Evolutionary conservation across 805 yeast species (phyloP).

Genomic region (Debaryomyces hansenii): DNA sequence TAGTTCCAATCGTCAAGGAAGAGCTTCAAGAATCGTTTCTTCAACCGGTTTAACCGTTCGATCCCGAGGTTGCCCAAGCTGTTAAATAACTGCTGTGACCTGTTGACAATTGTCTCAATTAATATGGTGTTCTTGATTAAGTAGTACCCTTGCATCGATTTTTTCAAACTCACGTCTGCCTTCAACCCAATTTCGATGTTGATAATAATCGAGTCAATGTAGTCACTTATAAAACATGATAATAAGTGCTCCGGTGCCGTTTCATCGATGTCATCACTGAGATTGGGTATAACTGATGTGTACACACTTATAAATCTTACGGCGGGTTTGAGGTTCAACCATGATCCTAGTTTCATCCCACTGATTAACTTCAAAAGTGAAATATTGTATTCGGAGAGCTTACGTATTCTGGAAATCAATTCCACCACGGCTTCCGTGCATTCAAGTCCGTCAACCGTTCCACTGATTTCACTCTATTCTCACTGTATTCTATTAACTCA

Average conservation of each 20-base stretch:
- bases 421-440: constrained; percentile 75
- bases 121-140: constrained; percentile 69
- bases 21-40: constrained; percentile 69
- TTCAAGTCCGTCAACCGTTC: constrained; percentile 60
- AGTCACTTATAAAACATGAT: constrained; percentile 71
- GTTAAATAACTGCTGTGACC: constrained; percentile 51
- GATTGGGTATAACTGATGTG: constrained; percentile 47
- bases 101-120: constrained; percentile 69
- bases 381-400: constrained; percentile 59
- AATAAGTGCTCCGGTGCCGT: constrained; percentile 51
- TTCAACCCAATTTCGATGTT: constrained; percentile 63
- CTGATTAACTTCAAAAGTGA: constrained; percentile 53
- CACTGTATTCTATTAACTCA: constrained; percentile 59
- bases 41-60: constrained; percentile 64
- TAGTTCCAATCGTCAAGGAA: constrained; percentile 80
- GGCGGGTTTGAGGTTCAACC: constrained; percentile 66
- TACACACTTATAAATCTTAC: constrained; percentile 47
- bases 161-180: constrained; percentile 26
- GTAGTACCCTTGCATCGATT: constrained; percentile 64
- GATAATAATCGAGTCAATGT: constrained; percentile 70
- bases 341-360: constrained; percentile 55
- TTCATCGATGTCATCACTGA: constrained; percentile 34
- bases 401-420: constrained; percentile 63
- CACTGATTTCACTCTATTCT: constrained; percentile 46
- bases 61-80: constrained; percentile 60